A percentile compares a stretch with the other conserved stretches of the same genome.
phyloP scores from a whole-genome alignment of 768 basidiomycete genomes.

The Russula earlei region DNA sequence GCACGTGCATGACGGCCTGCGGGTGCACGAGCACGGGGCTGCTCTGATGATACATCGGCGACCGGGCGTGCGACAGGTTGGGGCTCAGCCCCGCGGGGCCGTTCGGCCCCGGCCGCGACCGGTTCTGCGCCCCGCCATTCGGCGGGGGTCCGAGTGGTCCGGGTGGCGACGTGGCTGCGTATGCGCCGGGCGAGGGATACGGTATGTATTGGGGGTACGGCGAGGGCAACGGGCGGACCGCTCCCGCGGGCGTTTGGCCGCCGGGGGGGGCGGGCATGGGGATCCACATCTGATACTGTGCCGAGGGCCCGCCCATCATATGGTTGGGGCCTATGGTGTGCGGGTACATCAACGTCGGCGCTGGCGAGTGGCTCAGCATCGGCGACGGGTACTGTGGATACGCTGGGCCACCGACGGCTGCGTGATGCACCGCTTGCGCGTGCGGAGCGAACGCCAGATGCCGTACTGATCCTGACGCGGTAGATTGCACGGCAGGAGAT shows the following conservation, averaged over 20 bases:
- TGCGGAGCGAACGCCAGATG: slow-evolving; percentile 20
- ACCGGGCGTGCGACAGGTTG: slow-evolving; percentile 41
- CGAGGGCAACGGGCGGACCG: slow-evolving; percentile 49
- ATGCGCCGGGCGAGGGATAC: slow-evolving; percentile 48
- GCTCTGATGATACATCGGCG: slow-evolving; percentile 51
- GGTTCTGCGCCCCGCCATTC: slow-evolving; percentile 27
- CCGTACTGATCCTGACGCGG: slow-evolving; percentile 5
- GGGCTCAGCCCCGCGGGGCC: slow-evolving; percentile 44
- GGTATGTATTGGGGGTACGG: slow-evolving; percentile 59
- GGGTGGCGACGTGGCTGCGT: slow-evolving; percentile 29
- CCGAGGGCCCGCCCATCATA: slow-evolving; percentile 49
- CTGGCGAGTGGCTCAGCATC: slow-evolving; percentile 65
- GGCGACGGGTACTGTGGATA: slow-evolving; percentile 58
- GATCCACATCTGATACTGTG: slow-evolving; percentile 57
- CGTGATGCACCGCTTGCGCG: slow-evolving; percentile 4
- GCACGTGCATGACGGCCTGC: slow-evolving; percentile 28
- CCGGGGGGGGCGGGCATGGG: slow-evolving; percentile 36
- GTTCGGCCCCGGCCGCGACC: slow-evolving; percentile 35
- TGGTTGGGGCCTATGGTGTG: slow-evolving; percentile 52
- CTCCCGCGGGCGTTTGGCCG: slow-evolving; percentile 38
- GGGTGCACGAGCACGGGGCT: slow-evolving; percentile 62
- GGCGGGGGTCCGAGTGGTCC: slow-evolving; percentile 33
- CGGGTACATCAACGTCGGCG: slow-evolving; percentile 57
- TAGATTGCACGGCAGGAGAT: slow-evolving; percentile 27
- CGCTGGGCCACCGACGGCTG: slow-evolving; percentile 25